phyloP scores from a whole-genome alignment of 352 stramenopile species.

The Phytophthora tubulina region DNA sequence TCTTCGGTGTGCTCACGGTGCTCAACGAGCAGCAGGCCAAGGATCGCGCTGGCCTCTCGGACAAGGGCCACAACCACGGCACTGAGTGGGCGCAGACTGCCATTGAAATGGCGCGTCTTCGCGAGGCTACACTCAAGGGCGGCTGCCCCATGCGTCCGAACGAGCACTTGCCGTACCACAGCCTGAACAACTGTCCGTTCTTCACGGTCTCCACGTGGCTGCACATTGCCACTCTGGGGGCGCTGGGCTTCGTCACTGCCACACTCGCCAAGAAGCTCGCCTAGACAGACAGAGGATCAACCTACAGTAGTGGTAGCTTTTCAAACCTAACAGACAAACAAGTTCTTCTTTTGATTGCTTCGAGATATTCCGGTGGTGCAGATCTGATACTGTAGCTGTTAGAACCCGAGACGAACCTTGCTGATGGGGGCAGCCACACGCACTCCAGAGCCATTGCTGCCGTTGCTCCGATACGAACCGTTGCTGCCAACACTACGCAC shows the following conservation, averaged over 20 bases:
- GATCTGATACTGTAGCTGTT: slow-evolving; percentile 13
- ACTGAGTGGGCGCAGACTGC: slow-evolving; percentile 97
- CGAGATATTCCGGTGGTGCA: slow-evolving; percentile 19
- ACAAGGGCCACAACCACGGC: slow-evolving; percentile 95
- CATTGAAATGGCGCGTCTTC: slow-evolving; percentile 96
- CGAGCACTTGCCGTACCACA: slow-evolving; percentile 80
- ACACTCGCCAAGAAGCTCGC: slow-evolving; percentile 67
- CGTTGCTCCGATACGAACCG: slow-evolving; percentile 55
- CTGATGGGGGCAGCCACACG: slow-evolving; percentile 70
- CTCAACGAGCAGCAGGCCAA: slow-evolving; percentile 97
- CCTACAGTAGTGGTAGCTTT: slow-evolving; percentile 16
- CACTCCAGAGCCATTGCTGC: slow-evolving; percentile 55
- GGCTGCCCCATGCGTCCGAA: slow-evolving; percentile 77
- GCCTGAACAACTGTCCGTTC: slow-evolving; percentile 77
- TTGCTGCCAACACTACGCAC: slow-evolving; percentile 65
- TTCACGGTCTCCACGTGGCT: slow-evolving; percentile 84
- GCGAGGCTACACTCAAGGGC: slow-evolving; percentile 64
- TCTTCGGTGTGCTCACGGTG: slow-evolving; percentile 97
- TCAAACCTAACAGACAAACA: slow-evolving; percentile 19
- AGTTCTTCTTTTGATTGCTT: slow-evolving; percentile 23
- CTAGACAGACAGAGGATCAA: slow-evolving; percentile 31
- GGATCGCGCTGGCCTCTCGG: slow-evolving; percentile 85
- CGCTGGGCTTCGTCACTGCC: slow-evolving; percentile 59
- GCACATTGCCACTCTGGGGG: slow-evolving; percentile 72
- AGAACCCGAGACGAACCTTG: slow-evolving; percentile 73